Conservation (phyloP, 495 filamentous ascomycete species). For the Aspergillus sparsus region DNA sequence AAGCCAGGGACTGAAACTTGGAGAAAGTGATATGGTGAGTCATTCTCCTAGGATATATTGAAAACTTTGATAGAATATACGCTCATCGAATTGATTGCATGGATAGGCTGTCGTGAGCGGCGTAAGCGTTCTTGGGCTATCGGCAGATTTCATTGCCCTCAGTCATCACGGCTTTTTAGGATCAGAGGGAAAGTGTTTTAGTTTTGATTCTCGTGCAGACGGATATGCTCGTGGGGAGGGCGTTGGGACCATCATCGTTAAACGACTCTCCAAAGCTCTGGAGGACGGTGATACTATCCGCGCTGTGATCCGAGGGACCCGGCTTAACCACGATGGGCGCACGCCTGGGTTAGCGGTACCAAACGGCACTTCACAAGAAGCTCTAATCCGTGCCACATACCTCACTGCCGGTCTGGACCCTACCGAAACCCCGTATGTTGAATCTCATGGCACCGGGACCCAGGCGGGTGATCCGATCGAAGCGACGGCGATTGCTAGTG, state of each 20-base stretch:
- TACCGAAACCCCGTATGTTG: conserved; percentile 24
- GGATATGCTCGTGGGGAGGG: conserved; percentile 44
- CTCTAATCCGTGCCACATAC: conserved; percentile 29
- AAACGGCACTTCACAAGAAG: conserved; percentile 23
- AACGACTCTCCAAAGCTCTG: conserved; percentile 32
- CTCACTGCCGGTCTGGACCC: conserved; percentile 27
- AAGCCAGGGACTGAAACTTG: conserved; percentile 36
- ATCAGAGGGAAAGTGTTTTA: conserved; percentile 28
- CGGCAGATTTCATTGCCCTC: conserved; percentile 22
- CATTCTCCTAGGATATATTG: too few relatives aligned
- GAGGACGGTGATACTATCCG: conserved; percentile 33
- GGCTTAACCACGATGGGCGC: conserved; percentile 49
- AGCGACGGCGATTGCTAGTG: conserved; percentile 9
- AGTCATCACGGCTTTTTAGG: conserved; percentile 14
- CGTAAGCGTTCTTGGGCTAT: conserved; percentile 31
- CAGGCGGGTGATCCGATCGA: conserved; percentile 20
- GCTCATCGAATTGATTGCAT: too few relatives aligned
- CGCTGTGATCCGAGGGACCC: conserved; percentile 38
- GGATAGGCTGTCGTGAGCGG: conserved; percentile 37
- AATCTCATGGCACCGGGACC: conserved; percentile 47
- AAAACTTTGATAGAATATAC: too few relatives aligned
- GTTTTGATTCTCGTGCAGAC: conserved; percentile 32
- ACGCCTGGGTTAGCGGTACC: conserved; percentile 27
- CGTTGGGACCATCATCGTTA: conserved; percentile 33
- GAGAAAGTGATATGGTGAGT: conserved; percentile 33